These are phyloP conservation scores for Oxyria digyna DNA, from an alignment of 148 eudicot species.

Conservation along the genomic window DNA sequence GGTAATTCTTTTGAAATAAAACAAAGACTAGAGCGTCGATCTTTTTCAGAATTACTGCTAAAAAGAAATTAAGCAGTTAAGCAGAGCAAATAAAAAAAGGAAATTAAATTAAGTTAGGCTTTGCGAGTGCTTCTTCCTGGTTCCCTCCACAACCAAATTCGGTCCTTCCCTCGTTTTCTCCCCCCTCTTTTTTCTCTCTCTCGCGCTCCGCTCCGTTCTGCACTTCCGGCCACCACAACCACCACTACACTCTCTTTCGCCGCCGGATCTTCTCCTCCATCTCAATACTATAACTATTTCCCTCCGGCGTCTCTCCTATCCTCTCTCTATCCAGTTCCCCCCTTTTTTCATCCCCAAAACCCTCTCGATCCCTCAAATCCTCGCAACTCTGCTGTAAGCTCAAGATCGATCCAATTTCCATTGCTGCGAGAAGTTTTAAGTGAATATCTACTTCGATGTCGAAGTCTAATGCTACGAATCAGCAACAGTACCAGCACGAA, in stretches of 20 bases:
- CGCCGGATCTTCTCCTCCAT: conserved; percentile 1
- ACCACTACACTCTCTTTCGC: neutral
- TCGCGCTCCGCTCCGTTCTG: neutral
- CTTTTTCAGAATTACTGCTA: too few species aligned
- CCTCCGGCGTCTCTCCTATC: neutral
- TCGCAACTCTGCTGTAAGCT: neutral
- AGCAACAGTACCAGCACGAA: conserved; percentile 13
- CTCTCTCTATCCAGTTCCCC: neutral
- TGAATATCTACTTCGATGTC: conserved; percentile 16
- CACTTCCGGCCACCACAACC: conserved; percentile 5
- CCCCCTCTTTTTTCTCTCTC: conserved; percentile 6
- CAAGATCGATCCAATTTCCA: conserved; percentile 7
- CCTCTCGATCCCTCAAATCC: conserved; percentile 3
- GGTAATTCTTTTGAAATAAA: too few species aligned
- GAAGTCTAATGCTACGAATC: conserved; percentile 16
- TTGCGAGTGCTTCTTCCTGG: conserved; percentile 25
- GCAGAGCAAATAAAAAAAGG: neutral
- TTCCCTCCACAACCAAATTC: conserved; percentile 75
- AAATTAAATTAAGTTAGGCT: neutral
- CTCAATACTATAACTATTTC: neutral
- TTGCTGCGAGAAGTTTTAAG: neutral
- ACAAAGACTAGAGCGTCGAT: too few species aligned
- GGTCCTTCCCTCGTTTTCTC: conserved; percentile 12
- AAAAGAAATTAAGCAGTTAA: too few species aligned
- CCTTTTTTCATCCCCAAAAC: neutral